Evolutionary conservation across 495 filamentous ascomycete genomes (phyloP), one percentile per base, ranked within the genome.

Genomic region (Lophium mytilinum): DNA sequence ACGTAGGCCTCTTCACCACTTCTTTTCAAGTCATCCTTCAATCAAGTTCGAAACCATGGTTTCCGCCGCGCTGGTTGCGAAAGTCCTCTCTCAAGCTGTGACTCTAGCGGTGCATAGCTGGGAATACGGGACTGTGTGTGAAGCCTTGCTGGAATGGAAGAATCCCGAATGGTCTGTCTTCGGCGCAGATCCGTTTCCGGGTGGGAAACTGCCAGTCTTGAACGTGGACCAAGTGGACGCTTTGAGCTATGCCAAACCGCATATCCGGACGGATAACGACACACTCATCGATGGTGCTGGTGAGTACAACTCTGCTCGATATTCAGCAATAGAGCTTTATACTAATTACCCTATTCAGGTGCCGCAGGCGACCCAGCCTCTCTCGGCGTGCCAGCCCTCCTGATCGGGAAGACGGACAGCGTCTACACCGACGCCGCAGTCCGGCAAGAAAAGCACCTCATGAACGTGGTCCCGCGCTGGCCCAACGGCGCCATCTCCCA

Each of bases 401-500:
- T 79, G 17, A 67, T 78, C 35, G 77, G 76, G 37, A 66, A 73
- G 39, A 66, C 69, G 8, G 55, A 74, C n/a, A 30, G 53, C 24
- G 47, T 52, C 6, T 78, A 71, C 53, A 35, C 68, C 19, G 55
- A 60, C 10, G 76, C 61, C 4, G 57, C 57, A 9, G 14, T n/a
- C 14, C 53, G 61, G 10, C 61, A 64, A 41, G 53, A 24, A 37
- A 52, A 74, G 9, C 71, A 75, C 54, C 61, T 78, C 4, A 61
- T 80, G 18, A 66, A 68, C 51, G 43, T 53, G 8, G 76, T 76
- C 9, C 78, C 78, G 8, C 66, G 71, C 41, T 77, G 68, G 61
- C 15, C 62, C 4, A 79, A 80, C 47, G 76, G 76, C 9, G 78
- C 78, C 6, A 78, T 80, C 30, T 76, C 72, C 39, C 78, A 80